phyloP scores from a whole-genome alignment of 2,329 filamentous ascomycete species.

The Ophiostoma ulmi region DNA sequence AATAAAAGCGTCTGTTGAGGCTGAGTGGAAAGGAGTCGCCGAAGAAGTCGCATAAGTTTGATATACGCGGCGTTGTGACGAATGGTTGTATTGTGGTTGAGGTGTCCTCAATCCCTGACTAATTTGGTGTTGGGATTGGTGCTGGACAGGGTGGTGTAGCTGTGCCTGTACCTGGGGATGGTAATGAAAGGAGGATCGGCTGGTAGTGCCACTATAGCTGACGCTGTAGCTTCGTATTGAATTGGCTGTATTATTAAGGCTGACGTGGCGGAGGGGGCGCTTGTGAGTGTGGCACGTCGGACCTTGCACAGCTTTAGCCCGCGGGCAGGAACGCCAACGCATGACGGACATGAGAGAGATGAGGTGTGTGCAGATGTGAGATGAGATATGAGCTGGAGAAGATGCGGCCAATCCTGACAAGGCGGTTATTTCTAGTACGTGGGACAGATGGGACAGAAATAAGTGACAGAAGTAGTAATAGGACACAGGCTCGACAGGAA shows the following conservation, averaged over 20 bases:
- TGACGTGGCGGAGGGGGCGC: slow-evolving; percentile 15
- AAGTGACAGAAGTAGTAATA: background rate
- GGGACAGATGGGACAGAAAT: background rate
- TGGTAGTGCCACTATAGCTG: slow-evolving; percentile 14
- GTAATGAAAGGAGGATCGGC: slow-evolving; percentile 14
- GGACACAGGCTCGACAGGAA: background rate
- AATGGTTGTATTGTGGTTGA: slow-evolving; percentile 31
- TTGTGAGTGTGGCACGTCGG: slow-evolving; percentile 2
- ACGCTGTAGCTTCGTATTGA: slow-evolving; percentile 14
- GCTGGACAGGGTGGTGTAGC: background rate
- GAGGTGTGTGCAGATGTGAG: background rate
- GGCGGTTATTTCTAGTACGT: background rate
- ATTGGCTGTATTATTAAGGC: slow-evolving; percentile 1
- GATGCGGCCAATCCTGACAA: background rate
- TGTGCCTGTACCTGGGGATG: background rate
- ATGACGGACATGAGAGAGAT: slow-evolving; percentile 16
- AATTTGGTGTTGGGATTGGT: slow-evolving; percentile 22
- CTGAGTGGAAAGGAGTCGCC: background rate
- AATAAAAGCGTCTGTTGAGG: slow-evolving; percentile 23
- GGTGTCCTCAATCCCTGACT: slow-evolving; percentile 33
- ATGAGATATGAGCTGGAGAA: background rate
- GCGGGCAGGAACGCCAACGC: slow-evolving; percentile 22
- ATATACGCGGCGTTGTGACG: slow-evolving; percentile 31
- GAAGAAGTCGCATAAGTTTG: slow-evolving; percentile 31
- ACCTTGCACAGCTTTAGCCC: slow-evolving; percentile 17